A percentile compares a stretch with the other conserved stretches of the same genome.
These are phyloP conservation scores for Ephemerocybe angulata DNA, from an alignment of 768 basidiomycete genomes.

Conservation along the genomic window DNA sequence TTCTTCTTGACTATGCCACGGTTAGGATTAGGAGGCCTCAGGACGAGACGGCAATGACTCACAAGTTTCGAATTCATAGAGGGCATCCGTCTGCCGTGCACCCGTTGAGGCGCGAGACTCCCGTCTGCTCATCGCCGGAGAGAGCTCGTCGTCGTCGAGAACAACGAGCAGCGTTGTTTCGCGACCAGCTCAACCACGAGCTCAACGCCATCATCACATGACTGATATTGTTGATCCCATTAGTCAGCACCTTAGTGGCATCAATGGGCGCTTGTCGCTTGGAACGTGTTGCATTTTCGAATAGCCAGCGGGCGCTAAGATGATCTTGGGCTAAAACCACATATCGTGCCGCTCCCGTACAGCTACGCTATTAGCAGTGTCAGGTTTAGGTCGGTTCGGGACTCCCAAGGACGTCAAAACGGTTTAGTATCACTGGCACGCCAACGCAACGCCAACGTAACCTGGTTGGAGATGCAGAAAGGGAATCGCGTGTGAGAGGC, in stretches of 20 bases:
- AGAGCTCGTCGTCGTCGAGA: not conserved
- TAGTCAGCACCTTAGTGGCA: not conserved
- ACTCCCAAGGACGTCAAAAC: too few species aligned
- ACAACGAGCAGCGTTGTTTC: not conserved
- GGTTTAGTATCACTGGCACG: too few species aligned
- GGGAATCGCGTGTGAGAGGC: too few species aligned
- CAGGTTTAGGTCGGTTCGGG: too few species aligned
- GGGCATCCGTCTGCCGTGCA: slow-evolving; percentile 70
- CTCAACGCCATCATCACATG: not conserved
- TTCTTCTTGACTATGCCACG: slow-evolving; percentile 81
- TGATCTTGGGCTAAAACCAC: too few species aligned
- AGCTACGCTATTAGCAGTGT: too few species aligned
- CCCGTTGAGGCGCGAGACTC: slow-evolving; percentile 63
- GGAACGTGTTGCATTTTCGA: not conserved
- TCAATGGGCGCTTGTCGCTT: not conserved
- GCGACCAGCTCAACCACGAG: not conserved
- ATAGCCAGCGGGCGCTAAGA: not conserved
- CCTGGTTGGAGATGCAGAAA: too few species aligned
- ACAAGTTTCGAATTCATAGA: slow-evolving; percentile 86
- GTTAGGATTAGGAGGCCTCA: slow-evolving; percentile 15
- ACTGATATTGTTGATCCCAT: not conserved
- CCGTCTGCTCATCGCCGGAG: slow-evolving; percentile 49
- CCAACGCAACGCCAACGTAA: too few species aligned
- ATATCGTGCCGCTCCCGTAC: too few species aligned
- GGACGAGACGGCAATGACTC: slow-evolving; percentile 29